A percentile compares a stretch with the other conserved stretches of the same genome.
These are phyloP conservation scores for Cicer bijugum DNA, from an alignment of 306 rosid species.

Conservation along the genomic window DNA sequence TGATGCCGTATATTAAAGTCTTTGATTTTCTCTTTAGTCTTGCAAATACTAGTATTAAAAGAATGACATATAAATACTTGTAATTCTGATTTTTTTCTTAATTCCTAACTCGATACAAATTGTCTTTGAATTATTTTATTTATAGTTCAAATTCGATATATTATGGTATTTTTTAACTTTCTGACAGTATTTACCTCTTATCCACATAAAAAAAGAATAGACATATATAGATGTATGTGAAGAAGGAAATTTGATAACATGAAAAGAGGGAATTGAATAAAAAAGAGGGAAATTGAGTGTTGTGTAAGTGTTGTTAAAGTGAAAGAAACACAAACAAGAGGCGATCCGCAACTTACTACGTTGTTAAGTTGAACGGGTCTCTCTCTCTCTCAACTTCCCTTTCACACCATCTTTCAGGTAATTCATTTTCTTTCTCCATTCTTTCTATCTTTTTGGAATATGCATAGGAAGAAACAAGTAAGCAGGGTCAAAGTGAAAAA, in stretches of 20 bases:
- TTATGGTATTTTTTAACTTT: no score
- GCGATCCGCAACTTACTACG: slow-evolving; percentile 52
- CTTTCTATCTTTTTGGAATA: neutral
- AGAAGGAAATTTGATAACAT: no score
- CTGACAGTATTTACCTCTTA: no score
- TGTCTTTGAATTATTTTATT: no score
- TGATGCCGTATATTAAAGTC: no score
- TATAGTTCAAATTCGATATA: no score
- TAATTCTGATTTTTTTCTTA: no score
- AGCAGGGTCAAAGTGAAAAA: no score
- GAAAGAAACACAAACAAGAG: slow-evolving; percentile 43
- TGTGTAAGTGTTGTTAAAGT: neutral
- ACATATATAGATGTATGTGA: no score
- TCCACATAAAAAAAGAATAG: no score
- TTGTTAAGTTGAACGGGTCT: slow-evolving; percentile 34
- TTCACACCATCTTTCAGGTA: slow-evolving; percentile 39
- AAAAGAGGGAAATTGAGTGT: neutral
- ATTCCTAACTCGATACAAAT: no score
- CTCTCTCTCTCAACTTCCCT: neutral
- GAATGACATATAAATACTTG: neutral
- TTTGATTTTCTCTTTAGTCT: neutral
- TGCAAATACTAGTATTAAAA: neutral
- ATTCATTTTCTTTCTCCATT: slow-evolving; percentile 23
- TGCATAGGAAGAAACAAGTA: neutral
- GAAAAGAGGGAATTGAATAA: neutral